Percentiles rank a stretch among this genome's conserved stretches.
Conservation (phyloP, 2,329 filamentous ascomycete genomes). For the Nannizziopsis barbatae region DNA sequence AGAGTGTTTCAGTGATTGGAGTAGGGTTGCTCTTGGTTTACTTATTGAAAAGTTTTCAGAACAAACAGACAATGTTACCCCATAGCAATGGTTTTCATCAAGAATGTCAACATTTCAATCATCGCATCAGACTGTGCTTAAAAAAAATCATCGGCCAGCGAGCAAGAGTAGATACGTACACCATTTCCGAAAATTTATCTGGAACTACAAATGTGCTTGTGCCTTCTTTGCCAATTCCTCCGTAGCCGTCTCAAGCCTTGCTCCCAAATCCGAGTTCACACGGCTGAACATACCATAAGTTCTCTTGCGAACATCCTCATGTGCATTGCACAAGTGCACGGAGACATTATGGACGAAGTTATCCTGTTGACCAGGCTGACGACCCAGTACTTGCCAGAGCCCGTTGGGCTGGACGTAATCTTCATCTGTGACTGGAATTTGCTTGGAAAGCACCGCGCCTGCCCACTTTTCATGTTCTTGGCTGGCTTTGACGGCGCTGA, state of each 20-base stretch:
- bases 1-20: too few species aligned
- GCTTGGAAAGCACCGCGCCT: constrained; percentile 30
- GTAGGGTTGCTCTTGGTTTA: too few species aligned
- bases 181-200: too few species aligned
- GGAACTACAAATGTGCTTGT: constrained; percentile 11
- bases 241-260: constrained; percentile 43
- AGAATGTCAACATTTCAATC: too few species aligned
- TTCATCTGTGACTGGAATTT: constrained; percentile 34
- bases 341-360: constrained; percentile 51
- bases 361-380: constrained; percentile 46
- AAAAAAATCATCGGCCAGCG: too few species aligned
- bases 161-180: too few species aligned
- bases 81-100: too few species aligned
- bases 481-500: constrained; percentile 32
- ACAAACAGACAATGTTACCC: too few species aligned
- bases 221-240: constrained; percentile 28
- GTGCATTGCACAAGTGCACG: constrained; percentile 45
- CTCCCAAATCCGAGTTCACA: constrained; percentile 46
- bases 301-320: constrained; percentile 44
- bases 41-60: too few species aligned
- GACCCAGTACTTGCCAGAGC: constrained; percentile 36
- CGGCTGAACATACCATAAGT: constrained; percentile 52
- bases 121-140: too few species aligned
- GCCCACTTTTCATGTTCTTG: constrained; percentile 38
- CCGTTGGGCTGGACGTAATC: constrained; percentile 37